Evolutionary conservation across 2,329 filamentous ascomycete species (phyloP).

Genomic region (Aspergillus flavus): DNA sequence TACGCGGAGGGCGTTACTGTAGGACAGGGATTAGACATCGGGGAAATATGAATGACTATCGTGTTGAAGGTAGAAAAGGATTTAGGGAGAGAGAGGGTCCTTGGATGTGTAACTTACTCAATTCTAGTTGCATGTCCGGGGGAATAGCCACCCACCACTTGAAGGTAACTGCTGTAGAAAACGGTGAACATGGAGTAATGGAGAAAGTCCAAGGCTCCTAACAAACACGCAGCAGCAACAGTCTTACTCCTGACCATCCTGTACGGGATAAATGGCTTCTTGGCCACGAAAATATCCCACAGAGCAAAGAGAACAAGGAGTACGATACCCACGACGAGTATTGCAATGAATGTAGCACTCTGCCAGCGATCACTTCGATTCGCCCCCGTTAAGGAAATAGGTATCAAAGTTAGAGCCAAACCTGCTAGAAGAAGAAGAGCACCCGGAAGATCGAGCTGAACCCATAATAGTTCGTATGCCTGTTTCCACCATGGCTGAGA

Average conservation of each 20-base stretch:
- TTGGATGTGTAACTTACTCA: constrained; percentile 15
- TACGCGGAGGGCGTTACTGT: constrained; percentile 35
- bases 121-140: constrained; percentile 38
- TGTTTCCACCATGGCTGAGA: constrained; percentile 23
- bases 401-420: constrained; percentile 38
- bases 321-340: constrained; percentile 36
- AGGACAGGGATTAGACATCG: background rate
- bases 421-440: constrained; percentile 36
- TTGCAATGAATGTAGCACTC: constrained; percentile 39
- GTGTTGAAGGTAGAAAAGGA: background rate
- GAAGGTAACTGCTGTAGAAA: constrained; percentile 46
- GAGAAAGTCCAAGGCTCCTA: constrained; percentile 41
- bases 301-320: constrained; percentile 31
- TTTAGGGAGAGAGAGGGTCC: background rate
- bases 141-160: constrained; percentile 41
- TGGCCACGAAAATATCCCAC: constrained; percentile 45
- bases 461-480: constrained; percentile 22
- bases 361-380: constrained; percentile 30
- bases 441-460: constrained; percentile 39
- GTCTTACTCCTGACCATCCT: constrained; percentile 42
- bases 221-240: constrained; percentile 41
- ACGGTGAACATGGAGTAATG: constrained; percentile 42
- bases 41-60: background rate
- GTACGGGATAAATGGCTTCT: constrained; percentile 43
- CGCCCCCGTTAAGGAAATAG: constrained; percentile 41